Evolutionary conservation across 768 basidiomycete species (phyloP), one percentile per base, ranked within the genome.

Genomic region (Lepiota subincarnata): DNA sequence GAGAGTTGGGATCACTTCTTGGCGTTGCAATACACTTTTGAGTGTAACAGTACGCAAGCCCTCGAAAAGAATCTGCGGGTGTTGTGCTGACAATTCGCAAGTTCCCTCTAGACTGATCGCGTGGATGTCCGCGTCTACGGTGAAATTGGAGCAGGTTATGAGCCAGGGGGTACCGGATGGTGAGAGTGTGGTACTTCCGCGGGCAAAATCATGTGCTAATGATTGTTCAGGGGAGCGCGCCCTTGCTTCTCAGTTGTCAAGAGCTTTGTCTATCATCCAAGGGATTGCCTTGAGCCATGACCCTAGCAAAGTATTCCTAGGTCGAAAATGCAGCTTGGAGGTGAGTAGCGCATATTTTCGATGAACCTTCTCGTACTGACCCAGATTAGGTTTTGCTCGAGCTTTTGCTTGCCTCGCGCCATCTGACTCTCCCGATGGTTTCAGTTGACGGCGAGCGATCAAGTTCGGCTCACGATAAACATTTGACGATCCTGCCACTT

Each of bases 1-100:
- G 74, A 73, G 24, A 75, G 76, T 7, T 72, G 82, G 57, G 72
- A 75, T 35, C 67, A 70, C 42, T 88, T 91, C 66, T 64, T 84
- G 16, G 74, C 79, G 8, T 69, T 91, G 38, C 91, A 93, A 64
- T 81, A 87, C 59, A 82, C 82, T 0, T 92, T 93, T 59, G 87
- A 92, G 65, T 89, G 86, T 67, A 93, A 93, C 62, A 73, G 91
- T 91, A 60, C 55, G 87, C 13, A 26, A 19, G 14, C 63, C 13
- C 48, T 16, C 36, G 37, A 14, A 43, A 24, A 8, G 37, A 46
- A 34, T 22, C 36, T 20, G n/a, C 19, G 37, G 40, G 4, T 8
- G 13, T 37, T 22, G 22, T 41, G 26, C 28, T 56, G 47, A 59
- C 28, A 0, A 5, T 19, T 6, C 14, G 1, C 16, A 57, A 92